Conservation (phyloP, 129 eudicot species). For the Flaveria linearis region DNA sequence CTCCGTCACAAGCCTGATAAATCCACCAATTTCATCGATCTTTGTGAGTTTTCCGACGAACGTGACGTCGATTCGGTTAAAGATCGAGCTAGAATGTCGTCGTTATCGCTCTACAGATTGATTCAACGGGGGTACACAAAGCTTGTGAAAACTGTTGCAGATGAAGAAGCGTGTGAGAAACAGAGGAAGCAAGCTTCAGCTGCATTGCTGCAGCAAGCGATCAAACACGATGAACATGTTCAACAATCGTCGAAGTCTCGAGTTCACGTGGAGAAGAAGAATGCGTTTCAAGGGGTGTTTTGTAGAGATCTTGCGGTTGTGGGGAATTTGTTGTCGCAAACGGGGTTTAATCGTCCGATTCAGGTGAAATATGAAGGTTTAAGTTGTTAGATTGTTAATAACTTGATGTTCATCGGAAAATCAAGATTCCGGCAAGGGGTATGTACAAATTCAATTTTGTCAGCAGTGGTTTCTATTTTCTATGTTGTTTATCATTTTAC, state of each 20-base stretch:
- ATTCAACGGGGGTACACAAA: conserved; percentile 67
- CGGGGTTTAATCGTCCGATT: conserved; percentile 63
- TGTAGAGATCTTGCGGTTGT: conserved; percentile 81
- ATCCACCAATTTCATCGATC: conserved; percentile 59
- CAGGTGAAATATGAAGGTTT: conserved; percentile 73
- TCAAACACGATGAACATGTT: conserved; percentile 3
- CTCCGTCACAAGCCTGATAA: conserved; percentile 82
- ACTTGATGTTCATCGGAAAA: neutral
- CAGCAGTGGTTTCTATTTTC: neutral
- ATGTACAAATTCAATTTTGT: conserved; percentile 45
- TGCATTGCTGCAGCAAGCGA: conserved; percentile 34
- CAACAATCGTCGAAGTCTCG: neutral
- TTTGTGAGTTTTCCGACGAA: conserved; percentile 80
- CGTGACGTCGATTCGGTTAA: conserved; percentile 56
- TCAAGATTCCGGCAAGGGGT: conserved; percentile 1
- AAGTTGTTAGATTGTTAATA: conserved; percentile 49
- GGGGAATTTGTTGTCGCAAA: conserved; percentile 70
- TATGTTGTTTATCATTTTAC: neutral
- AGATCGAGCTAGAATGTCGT: conserved; percentile 68
- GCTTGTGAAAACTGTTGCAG: conserved; percentile 45
- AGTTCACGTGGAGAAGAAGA: conserved; percentile 25
- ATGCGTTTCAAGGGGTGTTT: conserved; percentile 71
- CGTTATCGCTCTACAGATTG: conserved; percentile 61
- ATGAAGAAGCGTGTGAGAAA: conserved; percentile 67
- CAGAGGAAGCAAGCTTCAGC: conserved; percentile 54